phyloP scores from a whole-genome alignment of 2,329 filamentous ascomycete species.

The Aureobasidium lini region DNA sequence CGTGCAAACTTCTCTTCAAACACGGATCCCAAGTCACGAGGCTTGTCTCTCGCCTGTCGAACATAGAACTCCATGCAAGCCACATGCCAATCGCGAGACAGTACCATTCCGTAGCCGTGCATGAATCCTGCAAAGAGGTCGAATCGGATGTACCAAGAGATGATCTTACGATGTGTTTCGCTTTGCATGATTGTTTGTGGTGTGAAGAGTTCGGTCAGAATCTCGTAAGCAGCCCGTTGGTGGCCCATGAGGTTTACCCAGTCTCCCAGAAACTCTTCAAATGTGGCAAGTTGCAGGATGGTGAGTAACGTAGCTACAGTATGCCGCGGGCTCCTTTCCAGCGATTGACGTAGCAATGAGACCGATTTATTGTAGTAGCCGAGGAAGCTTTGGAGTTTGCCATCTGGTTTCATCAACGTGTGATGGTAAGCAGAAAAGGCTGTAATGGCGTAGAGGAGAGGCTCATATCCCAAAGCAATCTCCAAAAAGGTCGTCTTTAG shows the following conservation, averaged over 20 bases:
- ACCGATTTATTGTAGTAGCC: constrained; percentile 88
- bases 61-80: constrained; percentile 56
- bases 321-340: constrained; percentile 64
- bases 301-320: constrained; percentile 71
- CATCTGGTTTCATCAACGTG: constrained; percentile 61
- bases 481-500: constrained; percentile 64
- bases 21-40: constrained; percentile 56
- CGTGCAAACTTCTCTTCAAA: constrained; percentile 55
- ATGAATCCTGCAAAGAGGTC: constrained; percentile 79
- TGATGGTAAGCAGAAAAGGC: constrained; percentile 86
- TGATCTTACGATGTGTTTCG: constrained; percentile 61
- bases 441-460: constrained; percentile 77
- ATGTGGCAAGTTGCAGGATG: constrained; percentile 83
- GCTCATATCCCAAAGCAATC: constrained; percentile 67
- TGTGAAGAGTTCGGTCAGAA: constrained; percentile 70
- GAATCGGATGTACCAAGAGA: constrained; percentile 86
- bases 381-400: constrained; percentile 73
- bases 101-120: constrained; percentile 65
- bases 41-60: constrained; percentile 51
- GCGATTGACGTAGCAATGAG: constrained; percentile 60
- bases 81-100: constrained; percentile 73
- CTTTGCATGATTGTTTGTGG: constrained; percentile 67
- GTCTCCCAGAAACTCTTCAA: constrained; percentile 95
- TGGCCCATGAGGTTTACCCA: constrained; percentile 92
- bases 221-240: constrained; percentile 78